Evolutionary conservation across 2,329 filamentous ascomycete species (phyloP).

Genomic region (Cercospora sojina): DNA sequence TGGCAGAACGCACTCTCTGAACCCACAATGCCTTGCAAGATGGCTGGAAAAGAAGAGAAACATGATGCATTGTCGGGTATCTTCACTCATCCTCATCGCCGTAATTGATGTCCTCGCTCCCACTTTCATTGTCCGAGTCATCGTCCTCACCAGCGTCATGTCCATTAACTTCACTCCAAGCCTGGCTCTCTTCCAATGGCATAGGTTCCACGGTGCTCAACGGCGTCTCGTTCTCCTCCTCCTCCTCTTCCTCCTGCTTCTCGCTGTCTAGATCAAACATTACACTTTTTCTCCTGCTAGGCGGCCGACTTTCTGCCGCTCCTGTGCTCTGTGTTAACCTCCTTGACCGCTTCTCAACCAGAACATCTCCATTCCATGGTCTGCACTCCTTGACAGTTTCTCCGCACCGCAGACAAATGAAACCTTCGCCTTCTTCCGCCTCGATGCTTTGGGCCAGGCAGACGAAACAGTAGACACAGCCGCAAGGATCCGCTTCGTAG

Average conservation of each 20-base stretch:
- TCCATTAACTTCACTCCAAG: conserved; percentile 31
- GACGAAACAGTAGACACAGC: conserved; percentile 93
- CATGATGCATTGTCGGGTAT: conserved; percentile 19
- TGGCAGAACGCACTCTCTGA: background rate
- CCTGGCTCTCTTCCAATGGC: conserved; percentile 33
- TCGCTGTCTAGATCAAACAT: conserved; percentile 35
- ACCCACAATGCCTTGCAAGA: background rate
- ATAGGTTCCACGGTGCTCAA: conserved; percentile 32
- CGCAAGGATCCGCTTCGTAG: conserved; percentile 85
- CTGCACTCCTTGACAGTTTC: conserved; percentile 79
- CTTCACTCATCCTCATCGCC: conserved; percentile 24
- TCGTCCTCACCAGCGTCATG: conserved; percentile 24
- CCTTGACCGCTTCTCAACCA: conserved; percentile 42
- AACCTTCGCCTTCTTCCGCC: conserved; percentile 89
- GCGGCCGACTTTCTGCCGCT: conserved; percentile 27
- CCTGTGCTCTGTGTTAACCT: conserved; percentile 19
- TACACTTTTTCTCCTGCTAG: conserved; percentile 35
- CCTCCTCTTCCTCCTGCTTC: conserved; percentile 19
- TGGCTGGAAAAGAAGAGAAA: background rate
- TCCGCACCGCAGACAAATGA: conserved; percentile 86
- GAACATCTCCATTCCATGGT: conserved; percentile 87
- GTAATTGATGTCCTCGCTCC: conserved; percentile 21
- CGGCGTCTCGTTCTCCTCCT: conserved; percentile 19
- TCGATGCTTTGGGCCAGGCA: conserved; percentile 89
- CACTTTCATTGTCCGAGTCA: background rate